A percentile compares a stretch with the other conserved stretches of the same genome.
phyloP scores from a whole-genome alignment of 2,329 filamentous ascomycete genomes.

The Colletotrichum theobromicola region DNA sequence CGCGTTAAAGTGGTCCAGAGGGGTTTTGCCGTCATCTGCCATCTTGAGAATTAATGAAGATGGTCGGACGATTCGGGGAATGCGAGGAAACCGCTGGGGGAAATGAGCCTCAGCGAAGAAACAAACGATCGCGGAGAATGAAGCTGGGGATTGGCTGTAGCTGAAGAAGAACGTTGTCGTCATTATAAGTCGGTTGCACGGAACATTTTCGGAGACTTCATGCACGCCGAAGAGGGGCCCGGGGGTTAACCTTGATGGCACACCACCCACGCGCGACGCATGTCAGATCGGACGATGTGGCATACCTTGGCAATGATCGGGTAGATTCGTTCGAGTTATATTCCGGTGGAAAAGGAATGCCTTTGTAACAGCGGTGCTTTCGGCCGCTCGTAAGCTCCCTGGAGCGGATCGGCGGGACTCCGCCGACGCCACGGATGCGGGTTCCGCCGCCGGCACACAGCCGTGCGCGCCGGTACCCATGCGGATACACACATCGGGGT shows the following conservation, averaged over 20 bases:
- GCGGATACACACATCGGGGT: background rate
- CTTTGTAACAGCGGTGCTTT: background rate
- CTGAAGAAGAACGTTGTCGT: background rate
- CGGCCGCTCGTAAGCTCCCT: background rate
- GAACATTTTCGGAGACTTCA: background rate
- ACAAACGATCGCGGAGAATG: background rate
- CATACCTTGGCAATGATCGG: background rate
- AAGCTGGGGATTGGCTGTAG: background rate
- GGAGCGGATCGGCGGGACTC: background rate
- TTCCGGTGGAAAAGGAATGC: background rate
- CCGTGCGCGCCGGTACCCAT: background rate
- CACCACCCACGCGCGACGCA: background rate
- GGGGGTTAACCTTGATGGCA: background rate
- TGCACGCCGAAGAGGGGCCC: background rate
- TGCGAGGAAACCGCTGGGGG: background rate
- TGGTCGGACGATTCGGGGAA: background rate
- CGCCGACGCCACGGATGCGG: background rate
- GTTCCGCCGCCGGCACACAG: background rate
- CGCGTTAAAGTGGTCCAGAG: slow-evolving; percentile 2
- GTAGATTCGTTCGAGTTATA: background rate
- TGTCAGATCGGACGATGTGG: background rate
- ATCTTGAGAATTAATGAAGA: background rate
- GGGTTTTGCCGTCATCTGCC: background rate
- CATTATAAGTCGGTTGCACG: background rate
- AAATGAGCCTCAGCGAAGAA: fast-evolving